Conservation (phyloP, 441 rosid genomes). For the Euphorbia celastroides region DNA sequence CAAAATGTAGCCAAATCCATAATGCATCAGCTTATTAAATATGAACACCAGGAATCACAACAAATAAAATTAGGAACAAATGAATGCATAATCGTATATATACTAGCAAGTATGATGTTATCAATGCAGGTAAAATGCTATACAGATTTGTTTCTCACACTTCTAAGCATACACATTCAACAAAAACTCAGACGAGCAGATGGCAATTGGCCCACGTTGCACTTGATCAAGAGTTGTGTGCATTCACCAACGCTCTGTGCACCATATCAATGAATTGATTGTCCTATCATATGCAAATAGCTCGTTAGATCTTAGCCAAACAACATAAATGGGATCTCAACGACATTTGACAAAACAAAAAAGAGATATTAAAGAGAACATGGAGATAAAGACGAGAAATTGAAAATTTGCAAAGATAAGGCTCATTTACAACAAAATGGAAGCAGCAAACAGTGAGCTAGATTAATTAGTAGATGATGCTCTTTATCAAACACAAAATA, state of each 20-base stretch:
- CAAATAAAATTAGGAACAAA: slow-evolving; percentile 6
- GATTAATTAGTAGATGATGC: too few species aligned
- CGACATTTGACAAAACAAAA: background rate
- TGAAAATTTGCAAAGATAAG: too few species aligned
- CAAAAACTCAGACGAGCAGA: slow-evolving; percentile 22
- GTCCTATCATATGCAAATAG: slow-evolving; percentile 40
- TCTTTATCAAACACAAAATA: background rate
- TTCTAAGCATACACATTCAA: slow-evolving; percentile 5
- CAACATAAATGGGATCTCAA: background rate
- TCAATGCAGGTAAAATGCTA: slow-evolving; percentile 21
- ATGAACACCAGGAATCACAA: background rate
- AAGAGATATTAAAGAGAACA: too few species aligned
- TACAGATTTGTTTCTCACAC: slow-evolving; percentile 30
- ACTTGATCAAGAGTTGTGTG: slow-evolving; percentile 45
- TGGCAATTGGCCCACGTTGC: slow-evolving; percentile 2
- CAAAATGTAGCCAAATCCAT: background rate
- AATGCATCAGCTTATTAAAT: background rate
- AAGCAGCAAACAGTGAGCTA: background rate
- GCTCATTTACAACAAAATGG: background rate
- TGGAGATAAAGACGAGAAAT: too few species aligned
- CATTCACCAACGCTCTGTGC: slow-evolving; percentile 59
- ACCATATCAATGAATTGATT: slow-evolving; percentile 82
- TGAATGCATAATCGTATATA: background rate
- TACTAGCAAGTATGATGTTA: background rate
- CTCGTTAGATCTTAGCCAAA: slow-evolving; percentile 9